Conservation (phyloP, 768 basidiomycete genomes). For the Mycena indigotica region DNA sequence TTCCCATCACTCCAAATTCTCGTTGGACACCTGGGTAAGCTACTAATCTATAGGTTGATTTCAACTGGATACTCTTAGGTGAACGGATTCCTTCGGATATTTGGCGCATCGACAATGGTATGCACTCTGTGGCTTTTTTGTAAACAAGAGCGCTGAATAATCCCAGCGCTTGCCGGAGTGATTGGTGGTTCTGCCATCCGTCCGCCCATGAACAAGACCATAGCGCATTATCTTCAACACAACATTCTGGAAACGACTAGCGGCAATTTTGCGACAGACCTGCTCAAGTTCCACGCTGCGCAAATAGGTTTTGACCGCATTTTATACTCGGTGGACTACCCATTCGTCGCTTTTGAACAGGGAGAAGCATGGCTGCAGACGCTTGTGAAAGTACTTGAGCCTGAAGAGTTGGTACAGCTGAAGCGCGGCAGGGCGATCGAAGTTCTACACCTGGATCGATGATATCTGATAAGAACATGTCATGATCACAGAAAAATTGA, state of each 20-base stretch:
- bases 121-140: conserved; percentile 7
- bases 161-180: conserved; percentile 34
- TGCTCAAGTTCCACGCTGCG: conserved; percentile 41
- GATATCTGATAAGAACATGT: too few relatives aligned
- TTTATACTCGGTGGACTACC: conserved; percentile 38
- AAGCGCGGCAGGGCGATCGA: conserved; percentile 16
- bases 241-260: conserved; percentile 45
- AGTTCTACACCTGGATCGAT: conserved; percentile 6
- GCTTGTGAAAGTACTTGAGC: neutral
- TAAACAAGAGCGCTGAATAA: neutral
- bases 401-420: conserved; percentile 10
- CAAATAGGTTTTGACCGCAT: conserved; percentile 44
- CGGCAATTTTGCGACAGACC: conserved; percentile 42
- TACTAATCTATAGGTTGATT: neutral
- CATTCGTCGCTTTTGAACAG: conserved; percentile 5
- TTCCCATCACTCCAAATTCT: conserved; percentile 44
- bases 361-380: conserved; percentile 10
- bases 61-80: conserved; percentile 12
- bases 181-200: neutral
- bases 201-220: conserved; percentile 38
- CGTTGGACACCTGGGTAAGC: conserved; percentile 40
- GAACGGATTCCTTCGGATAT: conserved; percentile 47
- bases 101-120: conserved; percentile 41
- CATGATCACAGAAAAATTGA: too few relatives aligned
- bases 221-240: conserved; percentile 40